A percentile compares a stretch with the other conserved stretches of the same genome.
phyloP scores from a whole-genome alignment of 345 rosid genomes.

The Eucalyptus coolabah region DNA sequence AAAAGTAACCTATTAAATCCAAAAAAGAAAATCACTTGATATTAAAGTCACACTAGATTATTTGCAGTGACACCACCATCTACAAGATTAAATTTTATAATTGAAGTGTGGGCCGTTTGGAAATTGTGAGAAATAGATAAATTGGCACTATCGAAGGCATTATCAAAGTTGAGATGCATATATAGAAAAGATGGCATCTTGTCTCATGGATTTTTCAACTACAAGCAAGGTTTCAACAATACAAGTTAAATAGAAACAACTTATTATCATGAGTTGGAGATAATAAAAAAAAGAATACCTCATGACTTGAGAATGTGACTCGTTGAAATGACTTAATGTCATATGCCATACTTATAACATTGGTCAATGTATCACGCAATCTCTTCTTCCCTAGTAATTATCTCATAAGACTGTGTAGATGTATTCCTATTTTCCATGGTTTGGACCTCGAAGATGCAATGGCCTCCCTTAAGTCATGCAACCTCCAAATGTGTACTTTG shows the following conservation, averaged over 20 bases:
- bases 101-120: not conserved
- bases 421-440: too few relatives aligned
- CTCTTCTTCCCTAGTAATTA: too few relatives aligned
- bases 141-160: rapidly evolving
- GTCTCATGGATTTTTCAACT: not conserved
- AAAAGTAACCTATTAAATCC: not conserved
- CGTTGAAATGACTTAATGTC: not conserved
- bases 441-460: too few relatives aligned
- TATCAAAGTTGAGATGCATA: not conserved
- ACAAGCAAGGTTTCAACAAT: not conserved
- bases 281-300: not conserved
- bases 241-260: not conserved
- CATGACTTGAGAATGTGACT: not conserved
- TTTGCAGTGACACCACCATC: not conserved
- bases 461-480: too few relatives aligned
- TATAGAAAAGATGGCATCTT: not conserved
- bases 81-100: not conserved
- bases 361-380: not conserved
- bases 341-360: not conserved
- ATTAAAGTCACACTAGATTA: not conserved
- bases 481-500: too few relatives aligned
- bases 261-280: not conserved
- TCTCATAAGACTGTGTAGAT: too few relatives aligned
- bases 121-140: not conserved
- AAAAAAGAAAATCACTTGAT: not conserved